Evolutionary conservation across 2,329 filamentous ascomycete species (phyloP), one percentile per base, ranked within the genome.

Genomic region (Stachybotrys chartarum): DNA sequence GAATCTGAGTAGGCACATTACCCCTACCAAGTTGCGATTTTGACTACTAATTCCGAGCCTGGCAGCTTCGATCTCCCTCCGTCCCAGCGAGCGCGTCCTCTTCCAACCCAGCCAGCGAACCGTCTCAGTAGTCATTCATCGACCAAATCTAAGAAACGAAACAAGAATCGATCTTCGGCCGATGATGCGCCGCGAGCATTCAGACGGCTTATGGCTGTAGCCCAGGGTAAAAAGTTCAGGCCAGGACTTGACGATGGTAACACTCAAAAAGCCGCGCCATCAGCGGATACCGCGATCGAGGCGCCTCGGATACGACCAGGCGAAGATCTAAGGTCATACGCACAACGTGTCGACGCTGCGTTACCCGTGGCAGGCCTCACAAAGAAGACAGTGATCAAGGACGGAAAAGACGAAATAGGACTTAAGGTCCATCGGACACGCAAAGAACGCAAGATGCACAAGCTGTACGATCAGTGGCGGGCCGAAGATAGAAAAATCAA

Each of bases 121-220:
- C 60, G 73, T 85, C 63, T 62, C 71, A 31, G 64, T 69, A 59
- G 60, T 54, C 32, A 58, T 60, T 50, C 61, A 57, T 30, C 32
- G 31, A 32, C 44, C 67, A 1, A 12, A 8, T 47, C 45, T 52
- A 74, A 75, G 66, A 64, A 82, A 74, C 64, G 67, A 59, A 67
- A 56, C 58, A 79, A 79, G 62, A 75, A 73, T 11, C 78, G 72
- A 68, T 72, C 57, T 52, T 70, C 69, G 32, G 76, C 81, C 45
- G 86, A 96, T 68, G 94, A 97, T 72, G 92, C 89, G 1, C 94
- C 94, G 0, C 88, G 90, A 61, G 90, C 88, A 1, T 99, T 99
- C 71, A 83, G 84, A 58, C 85, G 91, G 12, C 75, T 97, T 59
- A 94, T 97, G 88, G 84, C 88, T 39, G 82, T 85, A 61, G 82